Base-by-base conservation (phyloP, 1,139 yeast species). In the Saccharomycopsis hybrid region DNA sequence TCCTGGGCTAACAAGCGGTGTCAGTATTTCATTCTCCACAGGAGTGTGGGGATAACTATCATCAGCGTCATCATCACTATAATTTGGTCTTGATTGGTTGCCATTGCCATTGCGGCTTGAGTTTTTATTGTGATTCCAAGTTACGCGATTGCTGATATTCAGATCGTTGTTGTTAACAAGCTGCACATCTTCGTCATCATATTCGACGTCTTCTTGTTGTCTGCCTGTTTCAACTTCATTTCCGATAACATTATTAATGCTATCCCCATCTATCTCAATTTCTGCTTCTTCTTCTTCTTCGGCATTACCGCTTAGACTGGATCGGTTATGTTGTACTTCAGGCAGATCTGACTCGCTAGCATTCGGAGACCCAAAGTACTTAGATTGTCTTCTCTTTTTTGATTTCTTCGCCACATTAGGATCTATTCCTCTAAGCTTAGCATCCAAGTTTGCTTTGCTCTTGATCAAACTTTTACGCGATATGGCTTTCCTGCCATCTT, bases 121-220 rank as follows among this genome's bases (percentile, higher is more conserved):
- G 18, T 18, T 18, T 18, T 18, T 18, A 18, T 18, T 18, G 18
- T 18, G 18, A 18, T 18, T 18, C 18, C 18, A 18, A 18, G 18
- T 18, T 18, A 18, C 18, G 18, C 18, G 18, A 18, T 18, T 18
- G 18, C 18, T 18, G 18, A 18, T 18, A 49, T 58, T 61, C 45
- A 43, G 13, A 37, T 39, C 31, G 44, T 58, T 31, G 18, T 44
- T 38, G 37, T 30, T 44, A 27, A 13, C 24, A 13, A 37, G 5
- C 7, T 29, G 24, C 27, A 60, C 58, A 29, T 59, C 52, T 5
- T 66, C 63, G 31, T 59, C 65, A 4, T 66, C 61, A 25, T 62
- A 62, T 47, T 63, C 65, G 4, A 55, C 55, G 3, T 44, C 52
- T 3, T 48, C 18, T 18, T 18, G 18, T 18, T 18, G 18, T 18